A percentile compares a stretch with the other conserved stretches of the same genome.
Evolutionary conservation across 2,329 filamentous ascomycete genomes (phyloP).

Genomic region (Xylariaceae sp.): DNA sequence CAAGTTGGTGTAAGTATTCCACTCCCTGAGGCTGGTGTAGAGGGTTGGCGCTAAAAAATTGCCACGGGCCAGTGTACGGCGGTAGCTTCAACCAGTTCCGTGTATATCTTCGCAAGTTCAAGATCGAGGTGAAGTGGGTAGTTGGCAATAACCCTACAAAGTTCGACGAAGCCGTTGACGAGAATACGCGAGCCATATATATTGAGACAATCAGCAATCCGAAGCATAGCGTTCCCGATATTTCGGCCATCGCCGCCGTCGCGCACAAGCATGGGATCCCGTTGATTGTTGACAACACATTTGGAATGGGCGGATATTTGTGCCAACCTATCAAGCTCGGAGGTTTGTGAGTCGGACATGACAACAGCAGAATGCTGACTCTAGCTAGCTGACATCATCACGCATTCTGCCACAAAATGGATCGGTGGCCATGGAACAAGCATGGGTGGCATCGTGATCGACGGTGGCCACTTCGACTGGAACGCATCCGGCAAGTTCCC

Average conservation of each 20-base stretch:
- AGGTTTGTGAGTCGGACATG: constrained; percentile 13
- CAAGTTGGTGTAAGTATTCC: constrained; percentile 27
- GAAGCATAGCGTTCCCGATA: constrained; percentile 52
- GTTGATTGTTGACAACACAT: constrained; percentile 61
- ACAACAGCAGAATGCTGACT: background rate
- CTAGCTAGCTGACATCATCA: constrained; percentile 58
- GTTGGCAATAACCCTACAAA: constrained; percentile 25
- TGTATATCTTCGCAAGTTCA: constrained; percentile 33
- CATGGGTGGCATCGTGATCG: constrained; percentile 63
- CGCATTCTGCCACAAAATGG: constrained; percentile 70
- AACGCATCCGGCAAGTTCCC: constrained; percentile 64
- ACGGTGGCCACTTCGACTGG: constrained; percentile 70
- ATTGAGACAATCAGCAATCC: constrained; percentile 30
- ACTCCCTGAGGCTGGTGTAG: background rate
- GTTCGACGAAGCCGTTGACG: constrained; percentile 26
- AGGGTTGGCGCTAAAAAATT: constrained; percentile 6
- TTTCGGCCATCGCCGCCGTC: constrained; percentile 60
- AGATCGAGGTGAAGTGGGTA: constrained; percentile 34
- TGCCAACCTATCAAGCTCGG: constrained; percentile 63
- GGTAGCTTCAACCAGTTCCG: constrained; percentile 35
- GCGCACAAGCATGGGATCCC: constrained; percentile 41
- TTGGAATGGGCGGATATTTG: constrained; percentile 66
- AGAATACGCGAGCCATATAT: constrained; percentile 28
- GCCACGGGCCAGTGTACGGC: constrained; percentile 25
- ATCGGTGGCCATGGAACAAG: constrained; percentile 71